Percentiles rank a stretch among this genome's conserved stretches.
Conservation (phyloP, 768 basidiomycete genomes). For the Filobasidium wieringae region DNA sequence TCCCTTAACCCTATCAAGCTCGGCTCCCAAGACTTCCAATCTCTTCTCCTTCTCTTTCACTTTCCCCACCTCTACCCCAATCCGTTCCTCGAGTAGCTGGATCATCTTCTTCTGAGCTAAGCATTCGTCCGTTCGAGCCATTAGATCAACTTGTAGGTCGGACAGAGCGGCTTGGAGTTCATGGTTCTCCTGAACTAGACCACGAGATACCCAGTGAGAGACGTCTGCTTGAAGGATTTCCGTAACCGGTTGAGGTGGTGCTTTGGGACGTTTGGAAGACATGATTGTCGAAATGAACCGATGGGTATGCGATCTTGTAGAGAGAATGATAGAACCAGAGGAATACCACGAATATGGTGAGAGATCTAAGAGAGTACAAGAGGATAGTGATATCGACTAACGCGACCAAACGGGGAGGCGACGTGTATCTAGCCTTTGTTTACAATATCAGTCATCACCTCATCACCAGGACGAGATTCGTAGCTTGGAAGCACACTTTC, state of each 20-base stretch:
- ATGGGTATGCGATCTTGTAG: no score
- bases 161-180: background rate
- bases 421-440: no score
- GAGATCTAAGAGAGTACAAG: no score
- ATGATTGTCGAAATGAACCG: no score
- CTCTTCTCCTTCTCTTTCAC: background rate
- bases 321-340: no score
- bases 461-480: background rate
- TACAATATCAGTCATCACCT: background rate
- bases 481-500: background rate
- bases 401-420: no score
- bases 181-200: background rate
- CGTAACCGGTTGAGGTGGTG: no score
- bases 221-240: no score
- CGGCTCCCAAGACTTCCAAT: background rate
- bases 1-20: background rate
- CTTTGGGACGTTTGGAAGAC: no score
- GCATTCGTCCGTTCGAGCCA: background rate
- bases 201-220: background rate
- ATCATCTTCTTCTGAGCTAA: background rate
- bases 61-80: background rate
- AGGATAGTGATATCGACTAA: no score
- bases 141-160: background rate
- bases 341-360: no score
- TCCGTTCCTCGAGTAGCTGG: background rate